A percentile compares a stretch with the other conserved stretches of the same genome.
Conservation (phyloP, 106 monocot species). For the Dioscorea zingiberensis region DNA sequence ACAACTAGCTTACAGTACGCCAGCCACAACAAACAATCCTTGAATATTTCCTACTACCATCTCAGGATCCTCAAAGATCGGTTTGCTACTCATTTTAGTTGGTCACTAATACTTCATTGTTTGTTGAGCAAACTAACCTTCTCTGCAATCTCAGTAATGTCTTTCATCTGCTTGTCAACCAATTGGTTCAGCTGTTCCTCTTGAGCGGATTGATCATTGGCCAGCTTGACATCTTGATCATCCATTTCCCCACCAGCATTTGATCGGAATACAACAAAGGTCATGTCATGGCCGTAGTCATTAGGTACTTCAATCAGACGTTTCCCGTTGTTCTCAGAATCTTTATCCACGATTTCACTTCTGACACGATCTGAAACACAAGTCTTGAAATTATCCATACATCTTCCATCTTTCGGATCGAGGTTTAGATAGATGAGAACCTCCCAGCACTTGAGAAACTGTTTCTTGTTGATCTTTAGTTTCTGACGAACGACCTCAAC, state of each 20-base stretch:
- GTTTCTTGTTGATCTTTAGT: slow-evolving; percentile 88
- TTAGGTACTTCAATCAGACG: slow-evolving; percentile 54
- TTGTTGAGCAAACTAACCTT: slow-evolving; percentile 35
- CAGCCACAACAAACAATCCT: too few species aligned
- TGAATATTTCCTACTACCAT: too few species aligned
- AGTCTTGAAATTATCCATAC: slow-evolving; percentile 47
- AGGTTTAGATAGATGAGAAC: slow-evolving; percentile 67
- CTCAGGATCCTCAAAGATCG: too few species aligned
- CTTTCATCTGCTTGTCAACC: slow-evolving; percentile 61
- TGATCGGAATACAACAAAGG: slow-evolving; percentile 56
- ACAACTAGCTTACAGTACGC: too few species aligned
- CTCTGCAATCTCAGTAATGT: slow-evolving; percentile 42
- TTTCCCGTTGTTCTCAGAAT: slow-evolving; percentile 37
- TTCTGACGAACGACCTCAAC: slow-evolving; percentile 54
- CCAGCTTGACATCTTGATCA: slow-evolving; percentile 10
- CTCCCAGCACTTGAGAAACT: slow-evolving; percentile 86
- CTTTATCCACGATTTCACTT: slow-evolving; percentile 56
- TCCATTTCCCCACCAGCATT: slow-evolving; percentile 11
- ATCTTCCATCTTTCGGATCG: slow-evolving; percentile 26
- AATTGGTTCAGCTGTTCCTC: slow-evolving; percentile 64
- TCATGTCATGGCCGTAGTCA: slow-evolving; percentile 57
- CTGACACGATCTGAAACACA: slow-evolving; percentile 46
- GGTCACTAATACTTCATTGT: neutral
- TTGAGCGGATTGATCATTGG: slow-evolving; percentile 25
- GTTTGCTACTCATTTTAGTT: too few species aligned